Evolutionary conservation across 148 eudicot species (phyloP), one percentile per base, ranked within the genome.

Genomic region (Linanthus parryae): DNA sequence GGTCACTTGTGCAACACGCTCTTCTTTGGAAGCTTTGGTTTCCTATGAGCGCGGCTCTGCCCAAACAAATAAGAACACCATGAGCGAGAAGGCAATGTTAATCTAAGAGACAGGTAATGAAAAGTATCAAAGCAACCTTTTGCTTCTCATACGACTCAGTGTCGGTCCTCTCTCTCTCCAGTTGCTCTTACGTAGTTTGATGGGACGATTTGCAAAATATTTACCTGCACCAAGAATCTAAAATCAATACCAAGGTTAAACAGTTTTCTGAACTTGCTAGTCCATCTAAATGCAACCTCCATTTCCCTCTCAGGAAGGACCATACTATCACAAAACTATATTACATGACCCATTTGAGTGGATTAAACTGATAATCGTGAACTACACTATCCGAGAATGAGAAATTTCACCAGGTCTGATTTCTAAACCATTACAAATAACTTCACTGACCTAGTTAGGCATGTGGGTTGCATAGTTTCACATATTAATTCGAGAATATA

Each of bases 201-300:
- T 83, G 21, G 98, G 98, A 49, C 98, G 81, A 52, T 91, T 91
- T 51, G 95, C 98, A 64, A 91, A 94, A 66, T 91, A 91, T 66
- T 91, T 91, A 36, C 95, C 98, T 91, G 69, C 45, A 54, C 48
- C 18, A 42, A 61, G 36, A 14, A 22, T 17, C 1, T 8, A n/a
- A 14, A 37, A 17, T 38, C 5, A 31, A 5, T 31, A 5, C 35
- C 5, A 11, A 8, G 34, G 19, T 26, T 8, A 27, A 30, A 33
- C 18, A 13, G 21, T 46, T 46, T n/a, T n/a, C n/a, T 18, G 24
- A 5, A 31, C 16, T 11, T 5, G 9, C 17, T 17, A 42, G 17
- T 42, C 22, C 20, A 7, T 9, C 21, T 16, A 4, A 42, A 5
- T 31, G 11, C 35, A 31, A 11, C 0, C 20, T 15, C 11, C 22